phyloP scores from a whole-genome alignment of 352 stramenopile species.

The Saprolegnia parasitica region DNA sequence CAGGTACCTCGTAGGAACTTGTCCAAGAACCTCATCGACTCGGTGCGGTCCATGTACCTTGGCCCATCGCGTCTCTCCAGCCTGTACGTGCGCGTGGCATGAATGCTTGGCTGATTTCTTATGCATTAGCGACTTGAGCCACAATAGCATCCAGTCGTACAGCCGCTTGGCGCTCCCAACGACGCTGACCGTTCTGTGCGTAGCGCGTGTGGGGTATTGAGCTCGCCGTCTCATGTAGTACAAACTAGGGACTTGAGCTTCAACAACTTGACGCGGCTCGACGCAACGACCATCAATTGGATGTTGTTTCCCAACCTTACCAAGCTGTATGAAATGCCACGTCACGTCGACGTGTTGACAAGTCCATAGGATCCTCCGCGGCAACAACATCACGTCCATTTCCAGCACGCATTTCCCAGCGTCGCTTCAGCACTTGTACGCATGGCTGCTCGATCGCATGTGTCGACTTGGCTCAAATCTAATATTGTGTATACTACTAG shows the following conservation, averaged over 20 bases:
- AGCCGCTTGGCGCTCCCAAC: background rate
- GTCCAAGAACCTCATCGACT: background rate
- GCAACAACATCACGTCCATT: background rate
- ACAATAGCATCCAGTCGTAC: background rate
- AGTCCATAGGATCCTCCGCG: background rate
- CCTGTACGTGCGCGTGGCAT: background rate
- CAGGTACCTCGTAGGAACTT: background rate
- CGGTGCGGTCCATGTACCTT: background rate
- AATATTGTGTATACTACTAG: too few species aligned
- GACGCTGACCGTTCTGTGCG: background rate
- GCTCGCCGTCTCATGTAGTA: background rate
- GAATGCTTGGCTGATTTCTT: background rate
- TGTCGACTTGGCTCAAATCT: too few species aligned
- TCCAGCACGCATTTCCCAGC: background rate
- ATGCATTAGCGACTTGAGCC: background rate
- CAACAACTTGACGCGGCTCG: background rate
- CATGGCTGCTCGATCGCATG: background rate
- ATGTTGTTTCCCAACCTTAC: background rate
- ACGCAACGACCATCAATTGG: background rate
- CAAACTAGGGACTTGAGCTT: background rate
- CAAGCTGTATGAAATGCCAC: background rate
- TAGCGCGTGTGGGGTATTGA: background rate
- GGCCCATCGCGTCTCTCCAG: background rate
- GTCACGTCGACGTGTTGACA: background rate
- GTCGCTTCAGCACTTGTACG: background rate